Conservation (phyloP, 495 filamentous ascomycete species). For the Penicillium verhagenii region DNA sequence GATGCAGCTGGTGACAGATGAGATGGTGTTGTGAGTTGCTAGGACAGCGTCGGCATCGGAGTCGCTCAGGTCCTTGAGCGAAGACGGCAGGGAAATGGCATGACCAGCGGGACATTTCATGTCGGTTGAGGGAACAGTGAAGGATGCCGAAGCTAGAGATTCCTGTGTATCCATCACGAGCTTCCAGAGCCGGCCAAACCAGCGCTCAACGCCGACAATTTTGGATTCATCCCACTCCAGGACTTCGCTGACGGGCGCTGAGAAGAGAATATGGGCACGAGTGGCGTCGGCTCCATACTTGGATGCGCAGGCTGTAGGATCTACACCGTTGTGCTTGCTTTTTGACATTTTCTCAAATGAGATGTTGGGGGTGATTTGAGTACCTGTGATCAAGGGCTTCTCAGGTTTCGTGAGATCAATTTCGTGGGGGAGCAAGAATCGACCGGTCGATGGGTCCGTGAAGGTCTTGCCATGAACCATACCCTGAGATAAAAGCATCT, state of each 20-base stretch:
- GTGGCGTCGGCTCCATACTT: constrained; percentile 82
- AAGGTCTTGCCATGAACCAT: constrained; percentile 92
- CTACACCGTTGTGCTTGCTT: constrained; percentile 91
- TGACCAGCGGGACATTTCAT: constrained; percentile 20
- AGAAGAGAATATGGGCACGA: constrained; percentile 82
- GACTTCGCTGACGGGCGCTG: constrained; percentile 77
- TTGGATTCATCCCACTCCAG: constrained; percentile 86
- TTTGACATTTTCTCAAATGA: constrained; percentile 96
- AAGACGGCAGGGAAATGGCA: constrained; percentile 24
- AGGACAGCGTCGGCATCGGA: constrained; percentile 60
- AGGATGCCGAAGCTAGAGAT: constrained; percentile 22
- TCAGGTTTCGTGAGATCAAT: constrained; percentile 60
- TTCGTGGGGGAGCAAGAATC: constrained; percentile 76
- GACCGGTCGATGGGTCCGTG: constrained; percentile 68
- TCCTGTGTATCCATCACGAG: constrained; percentile 45
- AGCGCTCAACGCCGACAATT: constrained; percentile 76
- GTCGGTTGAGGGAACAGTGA: constrained; percentile 17
- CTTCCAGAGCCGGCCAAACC: constrained; percentile 67
- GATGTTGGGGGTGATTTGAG: constrained; percentile 54
- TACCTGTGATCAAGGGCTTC: constrained; percentile 58
- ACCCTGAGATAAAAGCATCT: constrained; percentile 75
- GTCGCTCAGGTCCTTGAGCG: constrained; percentile 37
- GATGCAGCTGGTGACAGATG: constrained; percentile 66
- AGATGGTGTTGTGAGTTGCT: constrained; percentile 63
- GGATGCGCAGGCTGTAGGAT: constrained; percentile 66